Conservation (phyloP, 768 basidiomycete species). For the Butyriboletus loyo region DNA sequence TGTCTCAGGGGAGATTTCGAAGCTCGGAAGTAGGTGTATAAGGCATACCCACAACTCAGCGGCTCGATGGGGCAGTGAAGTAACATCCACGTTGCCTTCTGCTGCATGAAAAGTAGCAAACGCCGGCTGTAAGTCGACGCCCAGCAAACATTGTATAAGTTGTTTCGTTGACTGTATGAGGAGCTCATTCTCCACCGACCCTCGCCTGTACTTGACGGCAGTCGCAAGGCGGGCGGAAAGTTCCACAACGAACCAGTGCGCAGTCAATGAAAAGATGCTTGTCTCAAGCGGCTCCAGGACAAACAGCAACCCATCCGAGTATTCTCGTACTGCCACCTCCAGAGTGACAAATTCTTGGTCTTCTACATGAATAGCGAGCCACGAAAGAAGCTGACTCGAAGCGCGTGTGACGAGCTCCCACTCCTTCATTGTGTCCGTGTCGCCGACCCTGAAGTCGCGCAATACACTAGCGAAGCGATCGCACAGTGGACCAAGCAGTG, state of each 20-base stretch:
- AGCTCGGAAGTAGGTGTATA: constrained; percentile 49
- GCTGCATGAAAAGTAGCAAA: constrained; percentile 19
- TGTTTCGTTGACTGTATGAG: constrained; percentile 31
- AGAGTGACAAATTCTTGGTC: constrained; percentile 34
- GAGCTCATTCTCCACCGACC: constrained; percentile 23
- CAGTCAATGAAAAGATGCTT: constrained; percentile 36
- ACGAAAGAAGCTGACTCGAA: constrained; percentile 46
- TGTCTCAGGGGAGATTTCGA: constrained; percentile 14
- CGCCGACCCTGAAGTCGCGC: constrained; percentile 32
- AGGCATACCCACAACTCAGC: constrained; percentile 76
- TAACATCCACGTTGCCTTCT: constrained; percentile 30
- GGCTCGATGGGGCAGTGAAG: constrained; percentile 39
- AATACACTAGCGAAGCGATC: constrained; percentile 41
- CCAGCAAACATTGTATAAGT: constrained; percentile 52
- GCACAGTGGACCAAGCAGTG: constrained; percentile 44
- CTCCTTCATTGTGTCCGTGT: constrained; percentile 26
- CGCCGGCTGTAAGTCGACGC: constrained; percentile 44
- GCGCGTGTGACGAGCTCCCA: constrained; percentile 42
- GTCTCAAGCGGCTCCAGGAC: constrained; percentile 38
- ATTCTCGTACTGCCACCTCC: constrained; percentile 33
- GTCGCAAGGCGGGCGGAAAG: constrained; percentile 41
- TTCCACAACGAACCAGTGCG: constrained; percentile 68
- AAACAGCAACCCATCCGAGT: constrained; percentile 37
- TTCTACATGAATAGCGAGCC: constrained; percentile 36
- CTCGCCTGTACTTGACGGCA: constrained; percentile 26